Base-by-base conservation (phyloP, 345 rosid genomes). In the Gossypium longicalyx region DNA sequence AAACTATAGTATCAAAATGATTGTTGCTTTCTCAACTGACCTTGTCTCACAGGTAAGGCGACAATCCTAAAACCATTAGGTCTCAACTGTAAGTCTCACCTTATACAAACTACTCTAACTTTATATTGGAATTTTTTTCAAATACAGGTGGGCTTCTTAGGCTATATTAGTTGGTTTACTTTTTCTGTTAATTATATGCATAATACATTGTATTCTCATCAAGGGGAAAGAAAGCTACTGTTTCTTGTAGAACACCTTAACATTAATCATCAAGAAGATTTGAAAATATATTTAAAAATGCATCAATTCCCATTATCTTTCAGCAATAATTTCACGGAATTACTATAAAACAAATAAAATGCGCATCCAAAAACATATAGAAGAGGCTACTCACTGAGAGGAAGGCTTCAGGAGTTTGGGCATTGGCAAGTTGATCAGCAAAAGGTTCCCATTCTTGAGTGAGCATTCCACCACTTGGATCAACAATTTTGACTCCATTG, bases 381-480 rank as follows among this genome's bases (percentile, higher is more conserved):
- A 9, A 58, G 23, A 52, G 12, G 54, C 6, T 41, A 64, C 61
- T 68, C 41, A 88, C 93, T 77, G 83, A 85, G 57, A 91, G 77
- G 7, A 94, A 91, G 16, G 77, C n/a, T 41, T 80, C 70, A 2
- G 90, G 79, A 74, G 90, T 83, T 23, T 89, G 67, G 0, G 96
- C 91, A 78, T 88, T 87, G 12, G 96, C 94, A 72, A 94, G 86
- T 27, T 90, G 85, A 80, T 93, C 92, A 0, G 98, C 94, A 45
- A 94, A 91, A 0, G 99, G 99, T 73, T 93, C 98, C 99, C 99
- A 94, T n/a, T 86, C 87, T 74, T 89, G 98, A 68, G 94, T 85
- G 77, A 93, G 93, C 98, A 94, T 89, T 2, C 87, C 90, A 0
- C 99, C 99, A 27, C 80, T 83, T 13, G 99, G 96, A 75, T 93